Evolutionary conservation across 306 rosid genomes (phyloP).

Genomic region (Inga leiocalycina): DNA sequence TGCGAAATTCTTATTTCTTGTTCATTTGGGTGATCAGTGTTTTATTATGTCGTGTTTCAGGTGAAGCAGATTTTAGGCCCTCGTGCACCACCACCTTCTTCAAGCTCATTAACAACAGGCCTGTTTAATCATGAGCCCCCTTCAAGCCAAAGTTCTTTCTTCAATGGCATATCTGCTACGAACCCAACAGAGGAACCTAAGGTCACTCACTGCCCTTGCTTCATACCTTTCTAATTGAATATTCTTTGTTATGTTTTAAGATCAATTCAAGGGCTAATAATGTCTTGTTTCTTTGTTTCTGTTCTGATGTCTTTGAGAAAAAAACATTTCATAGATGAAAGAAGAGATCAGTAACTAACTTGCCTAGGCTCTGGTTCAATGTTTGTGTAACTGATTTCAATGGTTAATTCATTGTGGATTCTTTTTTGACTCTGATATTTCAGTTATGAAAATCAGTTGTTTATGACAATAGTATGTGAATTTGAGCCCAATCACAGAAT

Average conservation of each 20-base stretch:
- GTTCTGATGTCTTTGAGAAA: no score
- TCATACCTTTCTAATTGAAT: neutral
- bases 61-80: conserved; percentile 45
- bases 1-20: neutral
- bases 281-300: neutral
- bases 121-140: conserved; percentile 64
- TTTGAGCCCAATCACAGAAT: neutral
- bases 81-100: conserved; percentile 6
- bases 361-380: neutral
- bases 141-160: conserved; percentile 68
- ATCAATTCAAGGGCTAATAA: neutral
- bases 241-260: neutral
- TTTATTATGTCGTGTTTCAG: conserved; percentile 29
- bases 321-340: neutral
- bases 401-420: neutral
- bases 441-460: neutral
- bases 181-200: conserved; percentile 36
- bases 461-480: neutral
- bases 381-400: neutral
- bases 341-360: neutral
- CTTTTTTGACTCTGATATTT: neutral
- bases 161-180: conserved; percentile 28
- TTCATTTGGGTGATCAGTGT: neutral
- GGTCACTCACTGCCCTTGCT: conserved; percentile 13
- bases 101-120: conserved; percentile 39